Evolutionary conservation across 495 filamentous ascomycete species (phyloP).

Genomic region (Parachaetomium inaequale): DNA sequence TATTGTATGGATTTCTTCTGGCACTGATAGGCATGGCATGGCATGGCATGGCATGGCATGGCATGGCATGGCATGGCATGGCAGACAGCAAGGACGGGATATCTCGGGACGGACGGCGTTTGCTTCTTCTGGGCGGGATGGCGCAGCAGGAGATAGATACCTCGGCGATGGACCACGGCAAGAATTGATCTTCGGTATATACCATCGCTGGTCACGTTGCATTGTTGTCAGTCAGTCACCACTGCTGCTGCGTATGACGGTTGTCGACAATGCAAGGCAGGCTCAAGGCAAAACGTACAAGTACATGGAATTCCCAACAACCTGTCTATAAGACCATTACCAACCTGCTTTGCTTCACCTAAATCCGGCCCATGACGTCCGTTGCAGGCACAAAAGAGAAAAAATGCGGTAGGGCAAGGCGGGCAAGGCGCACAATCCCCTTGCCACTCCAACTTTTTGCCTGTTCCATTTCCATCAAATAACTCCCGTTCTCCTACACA

Average conservation of each 20-base stretch:
- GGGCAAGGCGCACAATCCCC: neutral
- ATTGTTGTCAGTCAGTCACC: neutral
- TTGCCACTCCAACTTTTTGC: neutral
- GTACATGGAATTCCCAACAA: constrained; percentile 12
- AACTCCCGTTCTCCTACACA: neutral
- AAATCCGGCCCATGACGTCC: constrained; percentile 2
- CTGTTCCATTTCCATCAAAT: neutral
- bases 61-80: too few species aligned
- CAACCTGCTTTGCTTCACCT: constrained; percentile 16
- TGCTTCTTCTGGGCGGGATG: neutral
- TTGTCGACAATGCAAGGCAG: neutral
- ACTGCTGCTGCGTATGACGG: neutral
- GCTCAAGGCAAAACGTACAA: constrained; percentile 10
- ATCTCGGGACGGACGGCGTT: neutral
- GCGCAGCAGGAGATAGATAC: neutral
- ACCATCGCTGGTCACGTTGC: neutral
- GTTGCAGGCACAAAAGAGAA: constrained; percentile 14
- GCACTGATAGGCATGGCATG: neutral
- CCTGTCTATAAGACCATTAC: constrained; percentile 22
- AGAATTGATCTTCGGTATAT: neutral
- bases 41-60: too few species aligned
- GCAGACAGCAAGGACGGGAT: neutral
- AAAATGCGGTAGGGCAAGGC: neutral
- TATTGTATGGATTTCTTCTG: neutral
- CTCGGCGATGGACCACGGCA: neutral